Evolutionary conservation across 2,329 filamentous ascomycete species (phyloP).

Genomic region (Paecilomyces sp.): DNA sequence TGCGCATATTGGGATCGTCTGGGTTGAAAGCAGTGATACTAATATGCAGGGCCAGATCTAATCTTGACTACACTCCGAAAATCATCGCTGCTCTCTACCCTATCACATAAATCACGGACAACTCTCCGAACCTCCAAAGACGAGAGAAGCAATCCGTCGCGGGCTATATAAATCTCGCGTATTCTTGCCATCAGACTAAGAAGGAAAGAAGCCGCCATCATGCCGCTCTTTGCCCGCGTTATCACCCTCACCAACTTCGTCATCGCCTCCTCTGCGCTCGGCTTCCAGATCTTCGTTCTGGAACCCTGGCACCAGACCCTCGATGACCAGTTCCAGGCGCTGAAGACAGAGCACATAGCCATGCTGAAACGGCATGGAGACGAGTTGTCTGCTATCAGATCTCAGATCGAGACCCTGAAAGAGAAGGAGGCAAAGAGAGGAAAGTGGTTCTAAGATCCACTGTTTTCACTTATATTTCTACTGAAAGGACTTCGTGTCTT

Average conservation of each 20-base stretch:
- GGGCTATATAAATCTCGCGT: not conserved
- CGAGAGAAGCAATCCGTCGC: not conserved
- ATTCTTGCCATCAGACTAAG: not conserved
- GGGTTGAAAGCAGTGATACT: not conserved
- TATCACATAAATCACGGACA: not conserved
- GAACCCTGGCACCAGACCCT: slow-evolving; percentile 65
- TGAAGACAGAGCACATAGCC: slow-evolving; percentile 51
- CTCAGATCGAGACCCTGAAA: not conserved
- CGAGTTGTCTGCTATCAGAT: not conserved
- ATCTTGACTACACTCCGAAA: not conserved
- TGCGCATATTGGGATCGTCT: not conserved
- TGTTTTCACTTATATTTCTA: not conserved
- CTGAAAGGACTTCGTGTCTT: not conserved
- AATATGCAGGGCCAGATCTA: not conserved
- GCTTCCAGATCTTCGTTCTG: slow-evolving; percentile 62
- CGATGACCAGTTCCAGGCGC: slow-evolving; percentile 52
- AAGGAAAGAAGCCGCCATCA: slow-evolving; percentile 1
- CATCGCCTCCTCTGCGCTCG: slow-evolving; percentile 57
- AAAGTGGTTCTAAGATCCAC: not conserved
- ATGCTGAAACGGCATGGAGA: slow-evolving; percentile 8
- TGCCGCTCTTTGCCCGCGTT: slow-evolving; percentile 42
- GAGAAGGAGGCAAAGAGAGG: not conserved
- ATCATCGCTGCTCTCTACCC: not conserved
- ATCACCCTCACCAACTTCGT: slow-evolving; percentile 60
- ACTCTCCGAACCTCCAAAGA: not conserved